Conservation (phyloP, 2,329 filamentous ascomycete genomes). For the Chaetomium sp. region DNA sequence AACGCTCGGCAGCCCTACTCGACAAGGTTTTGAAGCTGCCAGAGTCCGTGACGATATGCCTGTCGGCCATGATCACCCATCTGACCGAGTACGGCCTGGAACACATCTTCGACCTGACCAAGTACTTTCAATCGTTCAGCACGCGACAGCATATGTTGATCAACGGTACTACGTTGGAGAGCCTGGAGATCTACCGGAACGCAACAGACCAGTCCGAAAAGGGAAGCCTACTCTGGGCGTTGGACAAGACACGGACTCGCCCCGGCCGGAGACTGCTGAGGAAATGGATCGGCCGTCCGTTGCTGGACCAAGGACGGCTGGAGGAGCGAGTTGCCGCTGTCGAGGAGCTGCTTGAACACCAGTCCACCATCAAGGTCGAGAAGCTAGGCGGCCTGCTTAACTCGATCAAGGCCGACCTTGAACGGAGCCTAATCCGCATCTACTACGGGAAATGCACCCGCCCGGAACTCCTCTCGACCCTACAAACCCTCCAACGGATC, state of each 20-base stretch:
- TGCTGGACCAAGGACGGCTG: constrained; percentile 74
- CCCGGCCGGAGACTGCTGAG: constrained; percentile 86
- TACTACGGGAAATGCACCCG: constrained; percentile 97
- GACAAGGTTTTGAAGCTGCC: constrained; percentile 85
- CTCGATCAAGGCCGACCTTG: constrained; percentile 77
- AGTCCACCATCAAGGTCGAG: constrained; percentile 68
- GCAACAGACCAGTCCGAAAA: constrained; percentile 82
- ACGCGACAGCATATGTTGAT: constrained; percentile 93
- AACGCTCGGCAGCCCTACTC: constrained; percentile 66
- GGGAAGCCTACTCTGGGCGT: constrained; percentile 92
- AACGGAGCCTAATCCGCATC: constrained; percentile 90
- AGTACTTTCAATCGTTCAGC: constrained; percentile 96
- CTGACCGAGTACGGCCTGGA: constrained; percentile 89
- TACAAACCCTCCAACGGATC: constrained; percentile 84
- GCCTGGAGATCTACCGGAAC: constrained; percentile 93
- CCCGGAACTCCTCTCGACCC: constrained; percentile 79
- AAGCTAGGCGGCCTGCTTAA: constrained; percentile 72
- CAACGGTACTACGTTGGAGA: constrained; percentile 91
- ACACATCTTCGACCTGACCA: constrained; percentile 93
- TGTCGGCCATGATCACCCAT: constrained; percentile 95
- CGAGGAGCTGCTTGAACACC: constrained; percentile 75
- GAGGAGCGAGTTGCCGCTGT: constrained; percentile 82
- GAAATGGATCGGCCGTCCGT: constrained; percentile 91
- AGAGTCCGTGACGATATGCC: constrained; percentile 83
- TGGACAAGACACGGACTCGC: constrained; percentile 88